Evolutionary conservation across 2,329 filamentous ascomycete species (phyloP).

Genomic region (Macroventuria anomochaeta): DNA sequence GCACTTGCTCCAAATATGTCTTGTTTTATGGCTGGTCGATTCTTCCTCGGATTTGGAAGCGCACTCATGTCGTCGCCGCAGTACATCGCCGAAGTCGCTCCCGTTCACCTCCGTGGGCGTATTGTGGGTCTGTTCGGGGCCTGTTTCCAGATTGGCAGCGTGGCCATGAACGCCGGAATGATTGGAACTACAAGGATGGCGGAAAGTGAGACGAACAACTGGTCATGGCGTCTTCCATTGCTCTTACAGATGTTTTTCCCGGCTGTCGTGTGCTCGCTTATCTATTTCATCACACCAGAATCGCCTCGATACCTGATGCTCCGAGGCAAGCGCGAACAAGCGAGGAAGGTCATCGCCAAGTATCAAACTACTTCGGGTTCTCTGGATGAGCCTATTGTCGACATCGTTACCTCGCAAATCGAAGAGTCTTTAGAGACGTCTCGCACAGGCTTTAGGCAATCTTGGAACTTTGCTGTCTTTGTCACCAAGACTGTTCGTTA

Average conservation of each 20-base stretch:
- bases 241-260: slow-evolving; percentile 59
- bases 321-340: slow-evolving; percentile 24
- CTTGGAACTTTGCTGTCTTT: slow-evolving; percentile 58
- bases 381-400: slow-evolving; percentile 52
- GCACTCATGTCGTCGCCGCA: slow-evolving; percentile 49
- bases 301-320: slow-evolving; percentile 52
- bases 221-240: slow-evolving; percentile 36
- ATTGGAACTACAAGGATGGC: slow-evolving; percentile 51
- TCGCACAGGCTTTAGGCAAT: slow-evolving; percentile 45
- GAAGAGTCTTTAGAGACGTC: slow-evolving; percentile 54
- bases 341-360: slow-evolving; percentile 34
- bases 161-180: slow-evolving; percentile 54
- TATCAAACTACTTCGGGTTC: slow-evolving; percentile 54
- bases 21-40: slow-evolving; percentile 50
- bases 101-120: slow-evolving; percentile 48
- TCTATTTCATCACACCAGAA: slow-evolving; percentile 45
- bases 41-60: slow-evolving; percentile 49
- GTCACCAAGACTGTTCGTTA: slow-evolving; percentile 54
- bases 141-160: slow-evolving; percentile 55
- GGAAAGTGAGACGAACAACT: slow-evolving; percentile 21
- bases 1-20: slow-evolving; percentile 30
- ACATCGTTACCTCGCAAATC: slow-evolving; percentile 53
- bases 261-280: slow-evolving; percentile 44
- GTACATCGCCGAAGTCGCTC: slow-evolving; percentile 49
- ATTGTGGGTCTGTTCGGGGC: slow-evolving; percentile 58